Conservation (phyloP, 169 alveolate species). For the Eimeria zaria region DNA sequence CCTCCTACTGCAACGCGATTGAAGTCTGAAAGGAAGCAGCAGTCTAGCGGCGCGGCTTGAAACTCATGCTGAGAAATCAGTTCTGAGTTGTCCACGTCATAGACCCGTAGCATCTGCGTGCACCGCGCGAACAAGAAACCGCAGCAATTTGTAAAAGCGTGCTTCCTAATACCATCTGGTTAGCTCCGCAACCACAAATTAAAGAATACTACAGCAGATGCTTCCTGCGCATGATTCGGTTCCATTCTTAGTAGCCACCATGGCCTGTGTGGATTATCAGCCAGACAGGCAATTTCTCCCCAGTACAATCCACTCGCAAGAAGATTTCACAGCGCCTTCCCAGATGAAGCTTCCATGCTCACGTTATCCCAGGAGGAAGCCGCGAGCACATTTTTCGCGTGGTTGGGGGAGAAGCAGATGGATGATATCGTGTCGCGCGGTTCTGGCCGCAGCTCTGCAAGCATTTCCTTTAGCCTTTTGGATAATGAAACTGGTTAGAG, state of each 20-base stretch:
- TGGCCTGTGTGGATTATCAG: background rate
- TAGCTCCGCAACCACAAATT: background rate
- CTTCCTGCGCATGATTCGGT: background rate
- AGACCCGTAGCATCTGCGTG: slow-evolving; percentile 81
- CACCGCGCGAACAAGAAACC: background rate
- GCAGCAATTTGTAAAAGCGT: background rate
- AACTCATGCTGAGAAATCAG: slow-evolving; percentile 76
- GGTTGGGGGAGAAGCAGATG: slow-evolving; percentile 78
- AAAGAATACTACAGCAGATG: background rate
- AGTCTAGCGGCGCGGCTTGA: slow-evolving; percentile 69
- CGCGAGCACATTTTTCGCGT: slow-evolving; percentile 81
- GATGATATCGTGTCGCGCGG: slow-evolving; percentile 84
- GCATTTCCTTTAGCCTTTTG: slow-evolving; percentile 11
- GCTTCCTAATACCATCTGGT: background rate
- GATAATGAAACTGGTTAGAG: background rate
- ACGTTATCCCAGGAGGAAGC: slow-evolving; percentile 83
- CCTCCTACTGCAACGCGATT: slow-evolving; percentile 80
- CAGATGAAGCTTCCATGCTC: background rate
- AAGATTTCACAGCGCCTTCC: background rate
- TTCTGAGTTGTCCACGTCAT: slow-evolving; percentile 80
- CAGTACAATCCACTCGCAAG: background rate
- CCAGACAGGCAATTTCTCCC: background rate
- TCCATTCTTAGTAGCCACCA: background rate
- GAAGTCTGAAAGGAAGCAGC: slow-evolving; percentile 74
- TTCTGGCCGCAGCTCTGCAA: slow-evolving; percentile 84